These are phyloP conservation scores for Arachis monticola DNA, from an alignment of 331 rosid genomes.

Conservation along the genomic window DNA sequence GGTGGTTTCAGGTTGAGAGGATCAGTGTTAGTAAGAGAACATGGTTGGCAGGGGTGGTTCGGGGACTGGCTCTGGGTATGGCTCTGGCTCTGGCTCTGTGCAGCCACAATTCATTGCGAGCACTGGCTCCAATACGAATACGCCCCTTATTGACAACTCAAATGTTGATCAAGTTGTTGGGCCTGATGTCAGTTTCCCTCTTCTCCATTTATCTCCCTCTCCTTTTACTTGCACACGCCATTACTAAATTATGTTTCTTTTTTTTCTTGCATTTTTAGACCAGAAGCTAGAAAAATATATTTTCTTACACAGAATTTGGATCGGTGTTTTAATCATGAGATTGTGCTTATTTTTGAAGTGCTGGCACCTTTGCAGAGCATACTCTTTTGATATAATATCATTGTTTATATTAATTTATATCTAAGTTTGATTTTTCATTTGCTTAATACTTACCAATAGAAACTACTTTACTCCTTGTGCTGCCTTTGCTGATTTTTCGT, in stretches of 20 bases:
- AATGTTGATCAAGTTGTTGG: slow-evolving; percentile 67
- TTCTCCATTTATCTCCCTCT: neutral
- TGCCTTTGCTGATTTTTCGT: too few species aligned
- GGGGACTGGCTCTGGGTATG: too few species aligned
- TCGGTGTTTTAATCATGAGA: too few species aligned
- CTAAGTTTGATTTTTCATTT: too few species aligned
- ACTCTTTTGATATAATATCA: too few species aligned
- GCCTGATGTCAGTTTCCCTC: slow-evolving; percentile 72
- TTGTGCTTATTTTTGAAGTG: too few species aligned
- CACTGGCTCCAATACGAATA: slow-evolving; percentile 64
- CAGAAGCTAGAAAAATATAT: slow-evolving; percentile 90
- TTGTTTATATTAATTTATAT: too few species aligned
- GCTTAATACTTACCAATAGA: too few species aligned
- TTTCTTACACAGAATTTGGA: slow-evolving; percentile 56
- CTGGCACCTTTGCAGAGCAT: too few species aligned
- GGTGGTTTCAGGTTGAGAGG: too few species aligned
- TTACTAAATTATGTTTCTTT: slow-evolving; percentile 32
- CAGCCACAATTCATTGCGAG: slow-evolving; percentile 83
- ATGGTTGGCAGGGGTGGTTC: slow-evolving; percentile 44
- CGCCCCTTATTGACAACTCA: slow-evolving; percentile 68
- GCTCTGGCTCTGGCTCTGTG: slow-evolving; percentile 47
- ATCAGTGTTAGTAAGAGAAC: neutral
- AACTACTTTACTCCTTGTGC: too few species aligned
- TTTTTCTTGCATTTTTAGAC: slow-evolving; percentile 63
- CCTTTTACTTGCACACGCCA: neutral